These are phyloP conservation scores for Coniochaeta hoffmannii DNA, from an alignment of 2,329 filamentous ascomycete genomes.

Conservation along the genomic window DNA sequence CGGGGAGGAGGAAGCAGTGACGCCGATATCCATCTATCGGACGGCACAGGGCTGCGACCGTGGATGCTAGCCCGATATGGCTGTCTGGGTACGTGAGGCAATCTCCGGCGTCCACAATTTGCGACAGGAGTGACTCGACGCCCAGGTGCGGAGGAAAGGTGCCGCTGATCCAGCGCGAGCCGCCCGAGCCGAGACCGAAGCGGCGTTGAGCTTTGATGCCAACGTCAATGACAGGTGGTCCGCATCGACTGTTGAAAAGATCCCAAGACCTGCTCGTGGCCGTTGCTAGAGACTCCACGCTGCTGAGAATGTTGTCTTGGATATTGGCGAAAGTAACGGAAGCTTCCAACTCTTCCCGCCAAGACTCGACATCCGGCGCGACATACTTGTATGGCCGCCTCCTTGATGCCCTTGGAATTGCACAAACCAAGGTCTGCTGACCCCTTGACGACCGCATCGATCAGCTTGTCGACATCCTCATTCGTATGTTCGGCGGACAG, in stretches of 20 bases:
- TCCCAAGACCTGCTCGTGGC: not conserved
- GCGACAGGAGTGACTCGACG: conserved; percentile 6
- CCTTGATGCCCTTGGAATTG: not conserved
- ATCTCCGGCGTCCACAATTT: conserved; percentile 3
- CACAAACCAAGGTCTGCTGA: not conserved
- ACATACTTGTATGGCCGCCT: not conserved
- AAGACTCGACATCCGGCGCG: not conserved
- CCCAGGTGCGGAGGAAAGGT: conserved; percentile 9
- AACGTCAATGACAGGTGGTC: conserved; percentile 3
- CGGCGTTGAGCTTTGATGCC: conserved; percentile 3
- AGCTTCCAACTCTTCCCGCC: not conserved
- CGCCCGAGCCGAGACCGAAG: conserved; percentile 9
- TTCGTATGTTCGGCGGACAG: conserved; percentile 9
- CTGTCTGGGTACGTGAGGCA: conserved; percentile 8
- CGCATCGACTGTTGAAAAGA: not conserved
- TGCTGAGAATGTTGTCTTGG: not conserved
- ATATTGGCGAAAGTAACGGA: not conserved
- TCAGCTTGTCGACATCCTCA: conserved; percentile 5
- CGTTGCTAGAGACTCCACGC: not conserved
- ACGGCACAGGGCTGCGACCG: conserved; percentile 8
- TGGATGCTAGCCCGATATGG: conserved; percentile 6
- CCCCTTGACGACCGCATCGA: not conserved
- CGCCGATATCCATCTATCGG: not conserved
- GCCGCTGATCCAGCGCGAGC: conserved; percentile 7
- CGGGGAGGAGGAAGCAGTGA: conserved; percentile 5